These are phyloP conservation scores for Alternaria atra DNA, from an alignment of 2,329 filamentous ascomycete genomes.

Conservation along the genomic window DNA sequence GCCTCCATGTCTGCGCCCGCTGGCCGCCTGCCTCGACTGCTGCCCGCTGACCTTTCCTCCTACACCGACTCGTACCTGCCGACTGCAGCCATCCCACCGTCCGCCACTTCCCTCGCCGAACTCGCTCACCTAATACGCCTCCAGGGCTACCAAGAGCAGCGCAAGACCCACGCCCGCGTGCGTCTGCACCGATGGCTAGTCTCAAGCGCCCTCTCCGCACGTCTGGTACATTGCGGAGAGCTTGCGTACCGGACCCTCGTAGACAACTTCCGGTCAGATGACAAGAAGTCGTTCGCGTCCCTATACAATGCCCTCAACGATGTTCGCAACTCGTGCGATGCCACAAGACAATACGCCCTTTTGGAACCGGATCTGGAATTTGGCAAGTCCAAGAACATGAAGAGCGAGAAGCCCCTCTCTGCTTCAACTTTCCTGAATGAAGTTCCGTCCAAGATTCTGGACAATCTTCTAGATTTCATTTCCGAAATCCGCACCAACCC, in stretches of 20 bases:
- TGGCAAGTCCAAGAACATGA: constrained; percentile 46
- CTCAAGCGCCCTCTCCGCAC: constrained; percentile 76
- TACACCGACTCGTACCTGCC: constrained; percentile 70
- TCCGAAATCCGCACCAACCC: constrained; percentile 84
- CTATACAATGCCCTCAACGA: constrained; percentile 82
- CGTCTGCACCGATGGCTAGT: constrained; percentile 78
- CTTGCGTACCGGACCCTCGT: constrained; percentile 78
- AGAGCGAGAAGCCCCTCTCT: constrained; percentile 56
- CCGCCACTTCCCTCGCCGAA: constrained; percentile 77
- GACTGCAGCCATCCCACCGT: constrained; percentile 63
- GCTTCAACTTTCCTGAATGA: constrained; percentile 66
- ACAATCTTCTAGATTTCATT: constrained; percentile 81
- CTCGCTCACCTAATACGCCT: constrained; percentile 80
- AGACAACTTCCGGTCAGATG: constrained; percentile 79
- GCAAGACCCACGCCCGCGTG: constrained; percentile 75
- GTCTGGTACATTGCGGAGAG: constrained; percentile 77
- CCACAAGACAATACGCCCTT: constrained; percentile 73
- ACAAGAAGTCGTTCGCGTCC: constrained; percentile 78
- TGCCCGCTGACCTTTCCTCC: constrained; percentile 71
- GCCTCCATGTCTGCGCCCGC: constrained; percentile 58
- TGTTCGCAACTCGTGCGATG: constrained; percentile 79
- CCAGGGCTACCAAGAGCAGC: constrained; percentile 83
- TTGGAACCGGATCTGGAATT: constrained; percentile 76
- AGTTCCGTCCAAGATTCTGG: constrained; percentile 77
- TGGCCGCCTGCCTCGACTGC: constrained; percentile 60